Evolutionary conservation across 2,329 filamentous ascomycete genomes (phyloP).

Genomic region (Talaromyces sp.): DNA sequence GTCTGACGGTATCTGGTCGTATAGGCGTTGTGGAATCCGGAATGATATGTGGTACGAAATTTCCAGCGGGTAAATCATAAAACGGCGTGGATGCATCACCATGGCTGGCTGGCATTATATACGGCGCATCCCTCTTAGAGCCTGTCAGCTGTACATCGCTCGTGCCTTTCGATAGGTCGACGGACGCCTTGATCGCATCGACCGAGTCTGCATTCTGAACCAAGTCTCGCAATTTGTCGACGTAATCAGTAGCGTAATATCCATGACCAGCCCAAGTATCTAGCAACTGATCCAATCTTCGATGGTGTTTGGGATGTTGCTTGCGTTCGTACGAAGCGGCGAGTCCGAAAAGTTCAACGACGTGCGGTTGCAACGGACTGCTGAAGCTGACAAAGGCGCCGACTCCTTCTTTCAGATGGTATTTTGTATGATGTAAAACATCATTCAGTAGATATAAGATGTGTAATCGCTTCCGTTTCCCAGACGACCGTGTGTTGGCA

Average conservation of each 20-base stretch:
- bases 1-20: constrained; percentile 65
- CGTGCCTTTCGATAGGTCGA: constrained; percentile 26
- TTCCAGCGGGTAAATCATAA: constrained; percentile 78
- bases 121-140: constrained; percentile 53
- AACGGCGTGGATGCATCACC: constrained; percentile 70
- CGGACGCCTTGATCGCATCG: constrained; percentile 30
- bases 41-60: constrained; percentile 73
- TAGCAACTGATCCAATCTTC: constrained; percentile 62
- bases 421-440: constrained; percentile 65
- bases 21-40: constrained; percentile 73
- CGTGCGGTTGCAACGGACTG: constrained; percentile 54
- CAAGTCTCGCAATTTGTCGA: constrained; percentile 58
- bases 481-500: constrained; percentile 44
- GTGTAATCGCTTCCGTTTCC: constrained; percentile 67
- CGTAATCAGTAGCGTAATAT: constrained; percentile 56
- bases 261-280: constrained; percentile 65
- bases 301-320: constrained; percentile 61
- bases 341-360: constrained; percentile 60
- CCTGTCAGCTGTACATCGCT: constrained; percentile 45
- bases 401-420: constrained; percentile 41
- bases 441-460: constrained; percentile 77
- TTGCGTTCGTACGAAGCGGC: constrained; percentile 53
- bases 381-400: constrained; percentile 51
- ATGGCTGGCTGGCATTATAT: constrained; percentile 69
- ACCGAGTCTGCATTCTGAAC: constrained; percentile 45